These are phyloP conservation scores for Picea abies DNA, from an alignment of 83 land plant genomes.

Conservation along the genomic window DNA sequence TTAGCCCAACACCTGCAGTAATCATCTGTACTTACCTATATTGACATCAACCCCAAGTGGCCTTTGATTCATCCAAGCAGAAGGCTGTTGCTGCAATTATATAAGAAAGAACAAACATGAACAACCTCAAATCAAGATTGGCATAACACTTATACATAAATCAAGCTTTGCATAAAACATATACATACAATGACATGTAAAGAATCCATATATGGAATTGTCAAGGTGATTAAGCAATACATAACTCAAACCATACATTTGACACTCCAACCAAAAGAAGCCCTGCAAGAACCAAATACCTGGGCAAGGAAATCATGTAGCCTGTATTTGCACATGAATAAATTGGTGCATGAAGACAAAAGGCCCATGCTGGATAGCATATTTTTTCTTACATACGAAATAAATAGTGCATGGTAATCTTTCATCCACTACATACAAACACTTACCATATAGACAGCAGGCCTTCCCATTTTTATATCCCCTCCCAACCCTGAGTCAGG, in stretches of 20 bases:
- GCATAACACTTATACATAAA: not conserved
- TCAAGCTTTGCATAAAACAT: not conserved
- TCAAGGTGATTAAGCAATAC: not conserved
- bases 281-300: not conserved
- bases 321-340: too few relatives aligned
- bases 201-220: not conserved
- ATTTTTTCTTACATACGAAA: too few relatives aligned
- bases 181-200: too few relatives aligned
- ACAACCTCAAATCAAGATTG: not conserved
- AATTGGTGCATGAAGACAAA: too few relatives aligned
- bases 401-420: too few relatives aligned
- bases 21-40: constrained; percentile 1
- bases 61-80: constrained; percentile 17
- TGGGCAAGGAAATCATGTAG: not conserved
- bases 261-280: not conserved
- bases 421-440: not conserved
- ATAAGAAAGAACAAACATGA: not conserved
- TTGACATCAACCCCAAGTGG: constrained; percentile 17
- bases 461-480: constrained; percentile 59
- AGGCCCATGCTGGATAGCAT: too few relatives aligned
- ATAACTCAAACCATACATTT: not conserved
- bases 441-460: constrained; percentile 73
- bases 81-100: constrained; percentile 12
- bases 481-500: constrained; percentile 32
- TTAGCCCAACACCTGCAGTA: not conserved